Evolutionary conservation across 768 basidiomycete species (phyloP), one percentile per base, ranked within the genome.

Genomic region (Boletales sp.): DNA sequence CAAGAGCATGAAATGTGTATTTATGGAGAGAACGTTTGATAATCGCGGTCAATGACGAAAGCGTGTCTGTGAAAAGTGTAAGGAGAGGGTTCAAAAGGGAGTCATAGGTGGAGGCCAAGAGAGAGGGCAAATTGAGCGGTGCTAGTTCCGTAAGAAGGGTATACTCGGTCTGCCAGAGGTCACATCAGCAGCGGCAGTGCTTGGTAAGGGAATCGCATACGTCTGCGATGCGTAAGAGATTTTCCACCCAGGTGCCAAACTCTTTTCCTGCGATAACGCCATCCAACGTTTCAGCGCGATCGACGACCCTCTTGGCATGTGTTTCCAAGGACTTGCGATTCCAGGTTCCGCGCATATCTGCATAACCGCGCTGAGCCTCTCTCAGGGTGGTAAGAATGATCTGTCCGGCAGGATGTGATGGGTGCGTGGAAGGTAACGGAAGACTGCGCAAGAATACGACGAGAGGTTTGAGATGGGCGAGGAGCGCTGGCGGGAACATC

Each of bases 281-380:
- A 52, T 88, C 86, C 8, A 83, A 72, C 0, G 78, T 84, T 50
- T 89, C 87, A 1, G 85, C 82, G 12, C 87, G 71, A 31, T 87
- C 87, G 1, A 90, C 71, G 9, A 86, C 72, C 9, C 86, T 73
- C 57, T 84, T 84, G 3, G 80, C 86, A 55, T 84, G 82, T 8
- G 73, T 73, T 59, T 92, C 90, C 18, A 91, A 65, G 46, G 87
- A 86, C 59, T 85, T 89, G 53, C 77, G 78, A 37, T 74, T 77
- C 90, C 90, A 92, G 12, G 72, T 75, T 11, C 89, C 88, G 24
- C 90, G 79, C 88, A 92, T 92, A 56, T 91, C 89, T 0, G 87
- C 90, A 53, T 88, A 91, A 1, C 90, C 90, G 48, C 77, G 76
- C 66, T 90, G 88, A 7, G 88, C 87, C 17, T 92, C 90, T 59